phyloP scores from a whole-genome alignment of 306 rosid species.

The Notholithocarpus densiflorus region DNA sequence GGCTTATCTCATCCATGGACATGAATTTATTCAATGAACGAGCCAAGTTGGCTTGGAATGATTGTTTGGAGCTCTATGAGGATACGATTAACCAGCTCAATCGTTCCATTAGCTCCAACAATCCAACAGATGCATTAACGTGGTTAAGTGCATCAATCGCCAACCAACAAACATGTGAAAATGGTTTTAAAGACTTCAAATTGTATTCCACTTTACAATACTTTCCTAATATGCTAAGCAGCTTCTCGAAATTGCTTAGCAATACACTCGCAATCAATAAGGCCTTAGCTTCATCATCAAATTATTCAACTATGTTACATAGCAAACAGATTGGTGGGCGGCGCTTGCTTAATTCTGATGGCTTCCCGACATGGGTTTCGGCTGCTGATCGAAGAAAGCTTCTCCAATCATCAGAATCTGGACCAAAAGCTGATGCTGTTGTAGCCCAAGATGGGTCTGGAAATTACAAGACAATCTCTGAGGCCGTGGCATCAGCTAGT shows the following conservation, averaged over 20 bases:
- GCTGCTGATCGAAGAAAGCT: conserved; percentile 50
- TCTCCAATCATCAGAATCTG: conserved; percentile 20
- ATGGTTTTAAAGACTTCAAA: conserved; percentile 59
- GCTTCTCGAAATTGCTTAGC: conserved; percentile 70
- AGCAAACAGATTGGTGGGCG: conserved; percentile 33
- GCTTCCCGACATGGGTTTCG: conserved; percentile 56
- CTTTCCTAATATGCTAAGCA: conserved; percentile 46
- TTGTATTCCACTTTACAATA: conserved; percentile 30
- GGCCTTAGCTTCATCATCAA: conserved; percentile 10
- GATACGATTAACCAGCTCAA: conserved; percentile 61
- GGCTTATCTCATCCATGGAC: conserved; percentile 48
- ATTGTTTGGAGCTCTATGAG: conserved; percentile 69
- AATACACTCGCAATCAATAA: conserved; percentile 58
- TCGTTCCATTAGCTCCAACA: conserved; percentile 35
- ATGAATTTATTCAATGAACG: conserved; percentile 27
- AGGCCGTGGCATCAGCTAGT: conserved; percentile 49
- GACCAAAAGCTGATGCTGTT: conserved; percentile 39
- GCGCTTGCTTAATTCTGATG: conserved; percentile 40
- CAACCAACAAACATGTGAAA: conserved; percentile 69
- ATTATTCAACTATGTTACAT: not conserved
- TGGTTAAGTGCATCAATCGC: conserved; percentile 79
- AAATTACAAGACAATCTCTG: conserved; percentile 45
- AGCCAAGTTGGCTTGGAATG: conserved; percentile 60
- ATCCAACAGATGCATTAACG: conserved; percentile 43
- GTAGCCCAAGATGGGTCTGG: conserved; percentile 81